These are phyloP conservation scores for Physaria fendleri DNA, from an alignment of 345 rosid genomes.

Conservation along the genomic window DNA sequence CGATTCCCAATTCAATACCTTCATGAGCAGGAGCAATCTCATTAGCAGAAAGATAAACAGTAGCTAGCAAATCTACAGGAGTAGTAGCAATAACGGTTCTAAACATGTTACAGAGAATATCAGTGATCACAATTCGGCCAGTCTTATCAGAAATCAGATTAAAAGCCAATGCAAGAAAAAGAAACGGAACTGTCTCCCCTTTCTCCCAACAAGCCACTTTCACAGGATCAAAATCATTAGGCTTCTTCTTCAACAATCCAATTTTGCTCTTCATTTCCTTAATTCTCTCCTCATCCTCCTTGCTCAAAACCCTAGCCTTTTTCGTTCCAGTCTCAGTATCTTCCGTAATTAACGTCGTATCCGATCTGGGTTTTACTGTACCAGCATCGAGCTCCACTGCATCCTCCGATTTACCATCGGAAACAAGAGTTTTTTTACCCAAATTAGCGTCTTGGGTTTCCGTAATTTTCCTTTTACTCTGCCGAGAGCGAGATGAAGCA, in stretches of 20 bases:
- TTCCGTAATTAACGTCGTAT: no score
- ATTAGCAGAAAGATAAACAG: constrained; percentile 64
- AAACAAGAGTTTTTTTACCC: no score
- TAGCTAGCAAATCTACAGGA: constrained; percentile 63
- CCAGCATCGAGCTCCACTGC: constrained; percentile 4
- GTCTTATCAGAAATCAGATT: constrained; percentile 56
- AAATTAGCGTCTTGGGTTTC: constrained; percentile 13
- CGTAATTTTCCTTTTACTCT: constrained; percentile 39
- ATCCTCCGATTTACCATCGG: no score
- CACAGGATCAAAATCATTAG: constrained; percentile 50
- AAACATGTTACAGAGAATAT: constrained; percentile 71
- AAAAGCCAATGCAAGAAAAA: constrained; percentile 55
- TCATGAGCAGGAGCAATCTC: constrained; percentile 79
- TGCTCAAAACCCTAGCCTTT: no score
- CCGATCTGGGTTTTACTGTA: constrained; percentile 5
- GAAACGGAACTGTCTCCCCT: constrained; percentile 71
- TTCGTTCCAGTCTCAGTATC: no score
- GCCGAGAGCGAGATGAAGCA: constrained; percentile 23
- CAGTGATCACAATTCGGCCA: constrained; percentile 73
- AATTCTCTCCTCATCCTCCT: no score
- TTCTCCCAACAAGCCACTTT: constrained; percentile 54
- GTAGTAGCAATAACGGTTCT: constrained; percentile 70
- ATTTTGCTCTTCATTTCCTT: constrained; percentile 52
- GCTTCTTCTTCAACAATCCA: constrained; percentile 51
- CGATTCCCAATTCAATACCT: constrained; percentile 77